A percentile compares a stretch with the other conserved stretches of the same genome.
Conservation (phyloP, 495 filamentous ascomycete genomes). For the Podospora australis region DNA sequence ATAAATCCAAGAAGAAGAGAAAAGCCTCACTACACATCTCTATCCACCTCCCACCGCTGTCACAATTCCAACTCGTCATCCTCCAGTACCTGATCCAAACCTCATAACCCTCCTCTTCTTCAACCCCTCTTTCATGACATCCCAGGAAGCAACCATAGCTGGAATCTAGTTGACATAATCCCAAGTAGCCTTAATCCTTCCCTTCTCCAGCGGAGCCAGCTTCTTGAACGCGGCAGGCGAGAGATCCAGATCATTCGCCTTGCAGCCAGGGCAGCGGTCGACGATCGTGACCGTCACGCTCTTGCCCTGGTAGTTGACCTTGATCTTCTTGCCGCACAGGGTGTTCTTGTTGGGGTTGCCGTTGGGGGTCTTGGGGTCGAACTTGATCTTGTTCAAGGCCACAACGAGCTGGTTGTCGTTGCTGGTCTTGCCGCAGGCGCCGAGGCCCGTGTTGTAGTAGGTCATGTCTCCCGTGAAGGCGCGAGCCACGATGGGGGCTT, state of each 20-base stretch:
- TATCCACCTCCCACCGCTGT: too few species aligned
- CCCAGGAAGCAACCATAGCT: too few species aligned
- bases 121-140: too few species aligned
- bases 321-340: slow-evolving; percentile 22
- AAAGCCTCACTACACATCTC: too few species aligned
- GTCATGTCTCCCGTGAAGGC: slow-evolving; percentile 28
- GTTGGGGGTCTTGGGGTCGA: slow-evolving; percentile 20
- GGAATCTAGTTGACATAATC: too few species aligned
- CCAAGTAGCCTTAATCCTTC: neutral
- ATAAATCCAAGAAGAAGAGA: too few species aligned
- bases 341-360: slow-evolving; percentile 31
- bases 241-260: neutral
- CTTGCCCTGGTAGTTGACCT: slow-evolving; percentile 22
- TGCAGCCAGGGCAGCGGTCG: slow-evolving; percentile 20
- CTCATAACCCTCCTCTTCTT: too few species aligned
- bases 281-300: slow-evolving; percentile 25
- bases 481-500: neutral
- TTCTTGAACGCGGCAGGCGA: neutral
- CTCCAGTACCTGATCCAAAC: too few species aligned
- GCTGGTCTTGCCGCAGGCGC: slow-evolving; percentile 28
- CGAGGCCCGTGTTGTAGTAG: slow-evolving; percentile 48
- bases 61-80: too few species aligned
- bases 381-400: slow-evolving; percentile 33
- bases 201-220: neutral
- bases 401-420: slow-evolving; percentile 38